Evolutionary conservation across 805 yeast genomes (phyloP), one percentile per base, ranked within the genome.

Genomic region (Lipomyces orientalis): DNA sequence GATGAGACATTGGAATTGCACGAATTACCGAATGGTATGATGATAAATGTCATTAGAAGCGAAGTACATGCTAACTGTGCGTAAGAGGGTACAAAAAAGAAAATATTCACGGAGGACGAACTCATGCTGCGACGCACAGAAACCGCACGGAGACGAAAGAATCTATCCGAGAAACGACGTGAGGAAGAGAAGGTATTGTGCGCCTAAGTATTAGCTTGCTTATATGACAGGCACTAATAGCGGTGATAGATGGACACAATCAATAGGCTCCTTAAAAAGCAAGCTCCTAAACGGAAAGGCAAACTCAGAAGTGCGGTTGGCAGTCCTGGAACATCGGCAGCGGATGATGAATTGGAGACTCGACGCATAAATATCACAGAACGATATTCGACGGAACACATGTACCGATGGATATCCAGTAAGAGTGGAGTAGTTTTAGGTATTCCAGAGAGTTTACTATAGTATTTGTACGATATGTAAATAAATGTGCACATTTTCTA

Each of bases 81-180:
- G 9, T 43, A 16, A 39, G 74, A 74, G 25, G 76, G 74, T 33
- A 67, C 73, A 22, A 82, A 83, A 68, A 87, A 86, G 76, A 85
- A 85, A 68, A 83, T 83, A 46, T 83, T 90, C 63, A 88, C 96
- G 0, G 97, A 89, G 66, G 97, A 94, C 77, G 97, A 93, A 79
- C 84, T 88, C 52, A 91, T 90, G 58, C 78, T 91, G 66, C 85
- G 93, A 57, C 87, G 93, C 70, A 91, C 96, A 0, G 99, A 94
- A 76, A 88, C 87, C 74, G 94, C 97, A 0, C 85, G 98, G 74
- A 87, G 93, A 77, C 84, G 99, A 71, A 90, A 90, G 77, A 93
- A 94, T 76, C 84, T 92, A 74, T 88, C 89, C 72, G 93, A 89
- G 74, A 89, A 89, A 79, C 87, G 89, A 71, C 80, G 91, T 54